phyloP scores from a whole-genome alignment of 495 filamentous ascomycete genomes.

The Penicillium samsonianum region DNA sequence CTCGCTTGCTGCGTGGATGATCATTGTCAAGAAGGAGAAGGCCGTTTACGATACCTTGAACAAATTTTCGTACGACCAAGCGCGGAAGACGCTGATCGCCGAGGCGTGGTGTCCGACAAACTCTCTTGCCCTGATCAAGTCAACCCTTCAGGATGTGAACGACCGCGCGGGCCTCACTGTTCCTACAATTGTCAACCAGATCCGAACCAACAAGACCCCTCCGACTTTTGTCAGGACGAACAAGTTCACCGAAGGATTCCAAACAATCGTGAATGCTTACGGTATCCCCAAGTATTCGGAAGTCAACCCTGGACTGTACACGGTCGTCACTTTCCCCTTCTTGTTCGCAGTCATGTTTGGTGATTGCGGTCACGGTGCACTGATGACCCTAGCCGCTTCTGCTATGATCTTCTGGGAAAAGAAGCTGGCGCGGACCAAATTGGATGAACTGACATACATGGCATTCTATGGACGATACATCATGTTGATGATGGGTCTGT shows the following conservation, averaged over 20 bases:
- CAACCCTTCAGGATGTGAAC: conserved; percentile 95
- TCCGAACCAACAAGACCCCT: conserved; percentile 92
- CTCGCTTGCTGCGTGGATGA: conserved; percentile 91
- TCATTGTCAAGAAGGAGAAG: conserved; percentile 97
- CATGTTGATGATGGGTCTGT: conserved; percentile 95
- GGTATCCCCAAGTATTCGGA: conserved; percentile 96
- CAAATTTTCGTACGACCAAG: conserved; percentile 92
- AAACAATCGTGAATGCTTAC: conserved; percentile 98
- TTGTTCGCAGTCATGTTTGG: conserved; percentile 99
- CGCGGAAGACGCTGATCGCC: conserved; percentile 92
- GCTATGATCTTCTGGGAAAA: conserved; percentile 97
- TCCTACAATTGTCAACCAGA: conserved; percentile 96
- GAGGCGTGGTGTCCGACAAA: conserved; percentile 97
- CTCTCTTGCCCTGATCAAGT: conserved; percentile 85
- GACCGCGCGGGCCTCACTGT: conserved; percentile 92
- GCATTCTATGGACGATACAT: conserved; percentile 98
- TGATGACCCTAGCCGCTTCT: conserved; percentile 76
- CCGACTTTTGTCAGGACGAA: conserved; percentile 96
- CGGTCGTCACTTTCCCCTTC: conserved; percentile 96
- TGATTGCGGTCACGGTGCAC: conserved; percentile 86
- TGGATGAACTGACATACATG: conserved; percentile 95
- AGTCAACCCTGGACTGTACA: conserved; percentile 92
- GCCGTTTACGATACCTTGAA: conserved; percentile 97
- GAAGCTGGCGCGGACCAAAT: conserved; percentile 76
- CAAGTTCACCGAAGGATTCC: conserved; percentile 96